Evolutionary conservation across 768 basidiomycete genomes (phyloP).

Genomic region (Mycena rosella): DNA sequence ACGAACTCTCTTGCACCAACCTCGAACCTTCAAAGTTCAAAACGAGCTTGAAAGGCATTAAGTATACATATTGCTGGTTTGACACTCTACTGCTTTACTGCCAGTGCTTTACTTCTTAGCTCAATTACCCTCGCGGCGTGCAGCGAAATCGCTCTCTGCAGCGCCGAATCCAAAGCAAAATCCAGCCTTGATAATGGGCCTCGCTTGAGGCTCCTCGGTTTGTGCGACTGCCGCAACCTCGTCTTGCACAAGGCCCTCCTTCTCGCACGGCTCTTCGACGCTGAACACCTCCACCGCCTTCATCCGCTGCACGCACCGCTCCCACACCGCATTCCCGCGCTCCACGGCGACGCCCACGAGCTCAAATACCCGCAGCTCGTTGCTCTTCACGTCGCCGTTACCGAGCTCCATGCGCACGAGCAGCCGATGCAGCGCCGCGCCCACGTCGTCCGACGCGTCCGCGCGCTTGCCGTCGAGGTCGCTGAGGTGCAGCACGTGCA

Average conservation of each 20-base stretch:
- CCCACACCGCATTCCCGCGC: constrained; percentile 40
- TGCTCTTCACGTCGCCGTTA: constrained; percentile 30
- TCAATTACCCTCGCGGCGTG: neutral
- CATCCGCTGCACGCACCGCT: constrained; percentile 49
- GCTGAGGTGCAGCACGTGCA: constrained; percentile 46
- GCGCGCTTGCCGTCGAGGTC: constrained; percentile 52
- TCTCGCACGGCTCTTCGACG: constrained; percentile 14
- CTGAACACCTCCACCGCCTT: constrained; percentile 41
- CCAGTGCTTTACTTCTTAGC: too few species aligned
- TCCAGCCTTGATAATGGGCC: constrained; percentile 8
- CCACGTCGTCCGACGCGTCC: constrained; percentile 45
- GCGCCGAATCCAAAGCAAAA: constrained; percentile 26
- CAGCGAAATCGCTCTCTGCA: neutral
- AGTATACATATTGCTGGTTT: too few species aligned
- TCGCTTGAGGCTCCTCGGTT: constrained; percentile 2
- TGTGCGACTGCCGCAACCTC: neutral
- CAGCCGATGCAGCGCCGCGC: constrained; percentile 42
- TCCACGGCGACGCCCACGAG: constrained; percentile 42
- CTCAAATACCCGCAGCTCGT: constrained; percentile 43
- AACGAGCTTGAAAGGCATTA: too few species aligned
- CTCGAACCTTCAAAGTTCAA: too few species aligned
- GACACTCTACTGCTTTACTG: too few species aligned
- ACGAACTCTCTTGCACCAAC: too few species aligned
- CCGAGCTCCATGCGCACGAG: constrained; percentile 50
- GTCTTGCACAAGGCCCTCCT: neutral